Conservation (phyloP, 495 filamentous ascomycete species). For the Podospora fimiseda region DNA sequence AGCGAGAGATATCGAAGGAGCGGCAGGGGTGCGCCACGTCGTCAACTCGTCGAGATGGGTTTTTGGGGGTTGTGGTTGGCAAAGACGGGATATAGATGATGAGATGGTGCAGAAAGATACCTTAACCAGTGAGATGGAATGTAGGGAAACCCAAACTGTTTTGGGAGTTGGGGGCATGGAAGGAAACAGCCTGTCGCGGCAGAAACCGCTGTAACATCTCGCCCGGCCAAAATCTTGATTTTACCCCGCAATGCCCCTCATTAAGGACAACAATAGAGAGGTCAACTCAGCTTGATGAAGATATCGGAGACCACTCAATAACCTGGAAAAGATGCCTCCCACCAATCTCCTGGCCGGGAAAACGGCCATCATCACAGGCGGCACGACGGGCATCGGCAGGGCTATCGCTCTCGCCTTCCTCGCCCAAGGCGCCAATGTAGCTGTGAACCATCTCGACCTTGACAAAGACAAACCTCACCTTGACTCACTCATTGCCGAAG, state of each 20-base stretch:
- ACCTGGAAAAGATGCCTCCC: conserved; percentile 26
- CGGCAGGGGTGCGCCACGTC: too few relatives aligned
- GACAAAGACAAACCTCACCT: conserved; percentile 48
- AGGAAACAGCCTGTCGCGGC: neutral
- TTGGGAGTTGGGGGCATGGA: neutral
- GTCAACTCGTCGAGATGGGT: too few relatives aligned
- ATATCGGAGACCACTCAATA: neutral
- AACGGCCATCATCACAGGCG: conserved; percentile 69
- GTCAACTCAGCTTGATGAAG: neutral
- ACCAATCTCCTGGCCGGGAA: conserved; percentile 57
- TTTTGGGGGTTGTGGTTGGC: too few relatives aligned
- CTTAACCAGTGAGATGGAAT: too few relatives aligned
- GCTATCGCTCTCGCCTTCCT: conserved; percentile 68
- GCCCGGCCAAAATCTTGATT: too few relatives aligned
- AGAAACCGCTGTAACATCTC: neutral
- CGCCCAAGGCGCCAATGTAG: conserved; percentile 61
- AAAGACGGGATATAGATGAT: too few relatives aligned
- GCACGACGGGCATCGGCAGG: conserved; percentile 69
- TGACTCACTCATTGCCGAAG: conserved; percentile 47
- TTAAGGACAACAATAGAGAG: neutral
- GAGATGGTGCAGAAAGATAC: too few relatives aligned
- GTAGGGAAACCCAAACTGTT: too few relatives aligned
- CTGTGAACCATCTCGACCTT: conserved; percentile 63
- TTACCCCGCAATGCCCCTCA: neutral
- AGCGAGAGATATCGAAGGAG: too few relatives aligned